Conservation (phyloP, 2,329 filamentous ascomycete species). For the Dryadomyces quercivorus region DNA sequence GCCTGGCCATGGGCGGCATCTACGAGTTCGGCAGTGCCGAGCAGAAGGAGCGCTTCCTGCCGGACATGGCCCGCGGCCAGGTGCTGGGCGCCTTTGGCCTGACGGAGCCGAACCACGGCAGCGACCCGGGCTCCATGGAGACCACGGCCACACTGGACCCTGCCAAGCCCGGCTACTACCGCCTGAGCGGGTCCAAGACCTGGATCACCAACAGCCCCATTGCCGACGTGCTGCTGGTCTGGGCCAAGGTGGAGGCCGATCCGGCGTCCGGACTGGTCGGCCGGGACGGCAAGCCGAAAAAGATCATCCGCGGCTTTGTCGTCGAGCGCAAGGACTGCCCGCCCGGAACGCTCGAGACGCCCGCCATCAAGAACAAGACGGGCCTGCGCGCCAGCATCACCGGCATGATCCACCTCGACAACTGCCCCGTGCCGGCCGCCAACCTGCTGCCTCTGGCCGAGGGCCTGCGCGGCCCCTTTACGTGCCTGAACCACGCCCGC, state of each 20-base stretch:
- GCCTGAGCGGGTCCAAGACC: constrained; percentile 67
- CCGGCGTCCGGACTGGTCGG: constrained; percentile 53
- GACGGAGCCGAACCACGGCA: constrained; percentile 81
- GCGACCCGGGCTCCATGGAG: constrained; percentile 79
- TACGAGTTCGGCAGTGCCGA: constrained; percentile 70
- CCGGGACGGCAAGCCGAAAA: constrained; percentile 8
- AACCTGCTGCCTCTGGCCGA: constrained; percentile 93
- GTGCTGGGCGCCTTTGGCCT: constrained; percentile 71
- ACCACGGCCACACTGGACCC: constrained; percentile 66
- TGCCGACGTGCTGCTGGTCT: constrained; percentile 68
- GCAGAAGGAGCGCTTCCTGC: constrained; percentile 69
- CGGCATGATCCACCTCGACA: constrained; percentile 94
- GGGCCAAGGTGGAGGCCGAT: constrained; percentile 77
- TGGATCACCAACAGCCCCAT: constrained; percentile 92
- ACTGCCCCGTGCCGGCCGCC: constrained; percentile 72
- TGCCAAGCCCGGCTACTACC: constrained; percentile 62
- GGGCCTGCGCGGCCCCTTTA: constrained; percentile 79
- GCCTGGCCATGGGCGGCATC: constrained; percentile 76
- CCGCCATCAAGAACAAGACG: constrained; percentile 88
- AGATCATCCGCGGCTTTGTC: constrained; percentile 70
- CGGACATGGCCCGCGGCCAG: constrained; percentile 64
- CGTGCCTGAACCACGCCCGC: constrained; percentile 84
- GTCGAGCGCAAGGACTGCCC: constrained; percentile 79
- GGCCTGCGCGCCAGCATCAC: constrained; percentile 87
- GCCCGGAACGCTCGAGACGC: constrained; percentile 80